Evolutionary conservation across 768 basidiomycete genomes (phyloP), one percentile per base, ranked within the genome.

Genomic region (Brasilioporus rufonigricans): DNA sequence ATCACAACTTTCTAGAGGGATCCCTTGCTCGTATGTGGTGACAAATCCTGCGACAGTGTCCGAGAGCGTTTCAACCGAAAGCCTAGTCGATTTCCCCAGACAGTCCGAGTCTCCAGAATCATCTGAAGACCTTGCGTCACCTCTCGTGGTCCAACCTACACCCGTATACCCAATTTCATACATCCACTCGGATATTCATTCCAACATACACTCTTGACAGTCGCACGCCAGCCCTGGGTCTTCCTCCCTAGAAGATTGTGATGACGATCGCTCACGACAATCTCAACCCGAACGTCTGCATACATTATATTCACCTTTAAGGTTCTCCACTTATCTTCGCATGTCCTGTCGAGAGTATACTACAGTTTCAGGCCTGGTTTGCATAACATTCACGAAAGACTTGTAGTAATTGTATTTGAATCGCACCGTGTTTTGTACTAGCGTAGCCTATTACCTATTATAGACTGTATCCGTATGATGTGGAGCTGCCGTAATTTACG

Each of bases 91-190:
- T 27, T 44, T 58, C 32, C 19, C 46, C 6, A 36, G 41, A 32
- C 49, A 36, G 29, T n/a, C n/a, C n/a, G n/a, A n/a, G n/a, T n/a
- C 44, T 10, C 50, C 53, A 31, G 57, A 52, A 46, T 38, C 59
- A n/a, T 44, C 49, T 18, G 56, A 60, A 35, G 29, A 53, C 29
- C 43, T 52, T 35, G 48, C 55, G 40, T 51, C 61, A 23, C 65
- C 67, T 33, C 45, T 54, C 38, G 36, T 73, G 24, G 51, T 71
- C 54, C 67, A 52, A 50, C 71, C 69, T 10, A 71, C 56, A 21
- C 65, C 69, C 8, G 21, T 64, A 38, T 73, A 71, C 46, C 70
- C 69, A 0, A 39, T 50, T 24, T 60, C 69, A 21, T 70, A 67
- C 44, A 14, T 52, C 43, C 61, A 55, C n/a, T 13, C 41, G 26